Evolutionary conservation across 352 stramenopile species (phyloP).

Genomic region (Salisapilia sapeloensis): DNA sequence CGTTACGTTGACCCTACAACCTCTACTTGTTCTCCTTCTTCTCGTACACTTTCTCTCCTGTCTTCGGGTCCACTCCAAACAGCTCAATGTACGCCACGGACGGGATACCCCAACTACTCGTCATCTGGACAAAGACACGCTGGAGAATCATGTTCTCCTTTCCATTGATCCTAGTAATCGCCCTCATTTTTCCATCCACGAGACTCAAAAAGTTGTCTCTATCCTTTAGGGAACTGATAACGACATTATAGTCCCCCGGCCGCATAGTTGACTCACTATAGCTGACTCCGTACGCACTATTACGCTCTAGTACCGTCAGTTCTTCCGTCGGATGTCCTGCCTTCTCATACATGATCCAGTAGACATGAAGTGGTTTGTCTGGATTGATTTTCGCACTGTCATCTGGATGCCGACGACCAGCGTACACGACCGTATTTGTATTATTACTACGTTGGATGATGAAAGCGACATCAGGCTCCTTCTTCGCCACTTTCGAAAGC

Average conservation of each 20-base stretch:
- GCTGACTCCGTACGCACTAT: slow-evolving; percentile 56
- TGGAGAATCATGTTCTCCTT: slow-evolving; percentile 44
- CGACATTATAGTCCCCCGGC: slow-evolving; percentile 16
- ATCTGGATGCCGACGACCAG: slow-evolving; percentile 6
- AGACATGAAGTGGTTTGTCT: slow-evolving; percentile 50
- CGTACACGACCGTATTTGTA: slow-evolving; percentile 76
- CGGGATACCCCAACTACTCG: slow-evolving; percentile 61
- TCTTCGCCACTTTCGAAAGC: slow-evolving; percentile 40
- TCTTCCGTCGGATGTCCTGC: slow-evolving; percentile 43
- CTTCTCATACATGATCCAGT: slow-evolving; percentile 82
- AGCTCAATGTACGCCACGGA: slow-evolving; percentile 74
- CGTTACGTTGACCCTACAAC: no score
- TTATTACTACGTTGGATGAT: slow-evolving; percentile 84
- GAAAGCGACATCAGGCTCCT: slow-evolving; percentile 62
- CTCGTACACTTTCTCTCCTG: slow-evolving; percentile 49
- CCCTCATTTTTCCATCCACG: slow-evolving; percentile 36
- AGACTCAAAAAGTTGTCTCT: slow-evolving; percentile 37
- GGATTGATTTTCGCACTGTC: slow-evolving; percentile 9
- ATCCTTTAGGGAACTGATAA: slow-evolving; percentile 52
- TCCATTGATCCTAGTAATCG: slow-evolving; percentile 49
- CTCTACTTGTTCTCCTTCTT: slow-evolving; percentile 77
- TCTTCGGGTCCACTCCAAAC: slow-evolving; percentile 50
- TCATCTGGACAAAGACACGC: slow-evolving; percentile 74
- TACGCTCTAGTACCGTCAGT: slow-evolving; percentile 76
- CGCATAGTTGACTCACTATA: slow-evolving; percentile 10